Conservation (phyloP, 2,329 filamentous ascomycete genomes). For the Eutypella sp. region DNA sequence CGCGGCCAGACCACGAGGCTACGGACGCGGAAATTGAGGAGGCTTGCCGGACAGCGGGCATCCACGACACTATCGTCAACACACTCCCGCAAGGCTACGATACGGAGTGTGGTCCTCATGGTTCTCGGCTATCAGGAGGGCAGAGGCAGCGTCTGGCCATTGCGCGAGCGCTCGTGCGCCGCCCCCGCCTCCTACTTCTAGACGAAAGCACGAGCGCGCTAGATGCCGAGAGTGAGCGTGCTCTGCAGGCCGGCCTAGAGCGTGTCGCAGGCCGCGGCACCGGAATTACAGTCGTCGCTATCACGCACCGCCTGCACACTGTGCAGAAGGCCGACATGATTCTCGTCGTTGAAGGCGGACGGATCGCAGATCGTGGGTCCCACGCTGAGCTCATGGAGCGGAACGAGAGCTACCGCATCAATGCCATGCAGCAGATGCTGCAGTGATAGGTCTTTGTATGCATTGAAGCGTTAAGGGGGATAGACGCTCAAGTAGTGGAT, state of each 20-base stretch:
- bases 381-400: conserved; percentile 33
- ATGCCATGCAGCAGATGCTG: conserved; percentile 21
- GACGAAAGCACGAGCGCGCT: conserved; percentile 68
- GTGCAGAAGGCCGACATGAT: conserved; percentile 39
- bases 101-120: conserved; percentile 55
- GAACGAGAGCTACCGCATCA: conserved; percentile 27
- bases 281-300: conserved; percentile 37
- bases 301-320: conserved; percentile 41
- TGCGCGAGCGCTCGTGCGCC: conserved; percentile 60
- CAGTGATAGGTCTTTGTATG: too few species aligned
- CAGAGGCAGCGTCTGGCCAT: conserved; percentile 67
- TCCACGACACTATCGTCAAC: conserved; percentile 51
- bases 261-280: conserved; percentile 34
- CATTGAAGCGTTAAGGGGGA: too few species aligned
- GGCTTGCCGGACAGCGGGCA: conserved; percentile 53
- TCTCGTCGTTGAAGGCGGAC: conserved; percentile 36
- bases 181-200: conserved; percentile 60
- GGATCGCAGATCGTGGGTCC: conserved; percentile 31
- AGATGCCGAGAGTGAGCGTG: conserved; percentile 54
- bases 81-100: conserved; percentile 55
- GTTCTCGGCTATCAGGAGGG: conserved; percentile 62
- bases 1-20: conserved; percentile 38
- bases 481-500: too few species aligned
- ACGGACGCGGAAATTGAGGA: conserved; percentile 47
- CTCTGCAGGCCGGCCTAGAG: conserved; percentile 55